These are phyloP conservation scores for Gentiana macrophylla DNA, from an alignment of 257 asterid genomes.

Conservation along the genomic window DNA sequence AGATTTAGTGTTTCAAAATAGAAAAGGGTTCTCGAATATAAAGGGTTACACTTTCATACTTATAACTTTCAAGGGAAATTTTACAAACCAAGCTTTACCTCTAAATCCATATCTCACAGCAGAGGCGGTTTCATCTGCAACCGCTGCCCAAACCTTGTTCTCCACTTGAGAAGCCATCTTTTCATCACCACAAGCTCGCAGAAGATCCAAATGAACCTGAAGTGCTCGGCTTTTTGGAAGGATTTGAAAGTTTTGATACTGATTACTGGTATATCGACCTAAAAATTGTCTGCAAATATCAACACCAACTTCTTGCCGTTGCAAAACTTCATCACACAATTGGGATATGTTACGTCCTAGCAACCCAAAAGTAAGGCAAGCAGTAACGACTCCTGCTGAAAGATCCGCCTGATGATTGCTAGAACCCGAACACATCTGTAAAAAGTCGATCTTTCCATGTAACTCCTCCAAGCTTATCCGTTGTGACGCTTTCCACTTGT, in stretches of 20 bases:
- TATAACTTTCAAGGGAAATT: too few species aligned
- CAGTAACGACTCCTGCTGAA: slow-evolving; percentile 64
- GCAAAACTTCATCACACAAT: slow-evolving; percentile 76
- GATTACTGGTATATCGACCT: slow-evolving; percentile 40
- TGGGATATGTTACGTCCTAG: slow-evolving; percentile 80
- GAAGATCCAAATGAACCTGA: slow-evolving; percentile 84
- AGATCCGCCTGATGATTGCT: slow-evolving; percentile 80
- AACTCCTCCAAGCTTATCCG: slow-evolving; percentile 85
- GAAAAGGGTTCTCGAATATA: too few species aligned
- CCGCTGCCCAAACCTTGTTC: slow-evolving; percentile 74
- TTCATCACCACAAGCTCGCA: slow-evolving; percentile 57
- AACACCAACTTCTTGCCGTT: slow-evolving; percentile 48
- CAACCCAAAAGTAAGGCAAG: slow-evolving; percentile 80
- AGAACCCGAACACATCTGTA: slow-evolving; percentile 67
- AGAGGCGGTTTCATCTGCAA: slow-evolving; percentile 87
- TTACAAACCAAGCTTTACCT: slow-evolving; percentile 30
- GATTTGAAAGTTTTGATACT: slow-evolving; percentile 61
- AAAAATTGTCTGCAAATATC: slow-evolving; percentile 56
- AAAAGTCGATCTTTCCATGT: slow-evolving; percentile 77
- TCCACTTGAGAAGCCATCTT: slow-evolving; percentile 51
- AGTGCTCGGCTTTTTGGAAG: slow-evolving; percentile 90
- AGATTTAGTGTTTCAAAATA: too few species aligned
- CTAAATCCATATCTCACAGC: slow-evolving; percentile 80
- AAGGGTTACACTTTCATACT: too few species aligned
- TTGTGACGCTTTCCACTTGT: slow-evolving; percentile 54